These are phyloP conservation scores for Alternaria infectoria DNA, from an alignment of 2,329 filamentous ascomycete genomes.

Conservation along the genomic window DNA sequence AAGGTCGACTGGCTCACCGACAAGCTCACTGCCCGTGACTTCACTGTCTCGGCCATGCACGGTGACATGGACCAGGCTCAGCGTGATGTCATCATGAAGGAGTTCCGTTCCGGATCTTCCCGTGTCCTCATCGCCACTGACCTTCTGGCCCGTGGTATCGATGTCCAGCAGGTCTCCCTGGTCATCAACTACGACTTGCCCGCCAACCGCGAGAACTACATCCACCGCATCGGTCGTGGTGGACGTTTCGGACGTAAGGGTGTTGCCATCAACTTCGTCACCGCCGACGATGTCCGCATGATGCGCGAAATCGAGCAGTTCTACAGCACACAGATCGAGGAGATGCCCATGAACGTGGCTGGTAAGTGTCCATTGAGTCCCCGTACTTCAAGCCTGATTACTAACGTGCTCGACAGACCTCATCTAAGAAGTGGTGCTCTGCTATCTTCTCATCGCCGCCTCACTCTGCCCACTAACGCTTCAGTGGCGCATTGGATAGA, in stretches of 20 bases:
- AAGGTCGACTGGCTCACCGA: conserved; percentile 99
- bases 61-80: conserved; percentile 98
- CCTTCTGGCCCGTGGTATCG: conserved; percentile 97
- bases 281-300: conserved; percentile 98
- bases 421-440: conserved; percentile 45
- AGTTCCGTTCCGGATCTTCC: conserved; percentile 98
- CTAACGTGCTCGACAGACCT: conserved; percentile 40
- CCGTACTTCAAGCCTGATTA: not conserved
- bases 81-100: conserved; percentile 99
- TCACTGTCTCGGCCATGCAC: conserved; percentile 99
- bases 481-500: conserved; percentile 34
- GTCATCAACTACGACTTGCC: conserved; percentile 99
- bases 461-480: conserved; percentile 30
- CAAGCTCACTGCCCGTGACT: conserved; percentile 98
- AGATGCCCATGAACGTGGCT: conserved; percentile 97
- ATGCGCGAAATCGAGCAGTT: conserved; percentile 99
- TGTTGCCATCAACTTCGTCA: conserved; percentile 99
- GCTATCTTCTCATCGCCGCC: conserved; percentile 33
- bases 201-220: conserved; percentile 99
- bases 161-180: conserved; percentile 98
- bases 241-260: conserved; percentile 99
- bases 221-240: conserved; percentile 98
- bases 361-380: conserved; percentile 53
- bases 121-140: conserved; percentile 99
- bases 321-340: conserved; percentile 99